Evolutionary conservation across 148 eudicot genomes (phyloP).

Genomic region (Chenopodium suecicum): DNA sequence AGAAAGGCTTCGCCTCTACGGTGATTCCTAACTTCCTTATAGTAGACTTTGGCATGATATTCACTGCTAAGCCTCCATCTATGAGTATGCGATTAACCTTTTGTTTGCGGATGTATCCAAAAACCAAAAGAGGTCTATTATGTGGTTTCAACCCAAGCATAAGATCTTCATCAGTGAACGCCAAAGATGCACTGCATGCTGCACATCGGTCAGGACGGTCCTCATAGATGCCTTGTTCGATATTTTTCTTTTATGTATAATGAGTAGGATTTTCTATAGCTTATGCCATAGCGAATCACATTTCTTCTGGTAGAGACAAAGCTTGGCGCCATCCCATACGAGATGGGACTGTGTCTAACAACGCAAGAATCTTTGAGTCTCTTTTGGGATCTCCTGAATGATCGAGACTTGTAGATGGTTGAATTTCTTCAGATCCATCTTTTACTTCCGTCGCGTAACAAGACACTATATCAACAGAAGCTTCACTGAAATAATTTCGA

Average conservation of each 20-base stretch:
- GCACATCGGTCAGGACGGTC: neutral
- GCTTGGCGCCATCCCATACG: constrained; percentile 1
- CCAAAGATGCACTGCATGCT: neutral
- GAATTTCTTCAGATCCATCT: no score
- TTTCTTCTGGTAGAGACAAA: neutral
- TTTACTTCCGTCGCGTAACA: neutral
- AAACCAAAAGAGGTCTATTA: neutral
- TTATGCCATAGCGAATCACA: neutral
- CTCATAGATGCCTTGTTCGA: neutral
- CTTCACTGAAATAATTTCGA: neutral
- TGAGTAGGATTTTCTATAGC: neutral
- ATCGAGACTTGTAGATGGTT: neutral
- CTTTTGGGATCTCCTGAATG: neutral
- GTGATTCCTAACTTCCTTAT: neutral
- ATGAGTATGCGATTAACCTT: neutral
- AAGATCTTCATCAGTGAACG: neutral
- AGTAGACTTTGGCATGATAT: constrained; percentile 6
- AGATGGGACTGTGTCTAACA: neutral
- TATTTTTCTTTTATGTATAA: neutral
- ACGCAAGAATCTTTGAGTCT: neutral
- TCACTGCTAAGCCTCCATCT: neutral
- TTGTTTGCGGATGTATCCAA: neutral
- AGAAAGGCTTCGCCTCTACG: neutral
- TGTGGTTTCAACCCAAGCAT: neutral
- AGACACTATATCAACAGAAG: neutral